Evolutionary conservation across 805 yeast genomes (phyloP).

Genomic region (Metschnikowia continentalis): DNA sequence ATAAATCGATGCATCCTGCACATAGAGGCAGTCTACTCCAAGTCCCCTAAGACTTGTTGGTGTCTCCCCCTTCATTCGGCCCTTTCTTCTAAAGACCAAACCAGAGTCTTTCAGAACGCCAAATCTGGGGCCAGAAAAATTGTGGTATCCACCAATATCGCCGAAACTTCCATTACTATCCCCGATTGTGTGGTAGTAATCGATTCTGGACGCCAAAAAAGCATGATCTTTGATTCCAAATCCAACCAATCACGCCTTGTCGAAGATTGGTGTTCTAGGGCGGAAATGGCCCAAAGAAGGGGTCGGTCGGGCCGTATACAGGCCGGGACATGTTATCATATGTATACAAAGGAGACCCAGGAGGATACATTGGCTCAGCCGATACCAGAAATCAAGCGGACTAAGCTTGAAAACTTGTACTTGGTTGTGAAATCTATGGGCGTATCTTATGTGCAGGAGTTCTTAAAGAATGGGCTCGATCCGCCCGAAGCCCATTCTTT

Average conservation of each 20-base stretch:
- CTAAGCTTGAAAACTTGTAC: slow-evolving; percentile 78
- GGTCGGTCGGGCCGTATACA: slow-evolving; percentile 98
- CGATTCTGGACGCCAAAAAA: slow-evolving; percentile 83
- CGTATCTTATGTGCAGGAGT: slow-evolving; percentile 61
- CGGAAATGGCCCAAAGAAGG: slow-evolving; percentile 85
- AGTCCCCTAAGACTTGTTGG: slow-evolving; percentile 25
- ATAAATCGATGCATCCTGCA: slow-evolving; percentile 61
- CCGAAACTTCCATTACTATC: slow-evolving; percentile 95
- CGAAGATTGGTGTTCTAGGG: slow-evolving; percentile 85
- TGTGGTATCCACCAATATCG: slow-evolving; percentile 88
- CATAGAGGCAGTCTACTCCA: slow-evolving; percentile 17
- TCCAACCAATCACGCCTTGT: slow-evolving; percentile 65
- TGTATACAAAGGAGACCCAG: slow-evolving; percentile 62
- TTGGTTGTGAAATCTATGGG: slow-evolving; percentile 89
- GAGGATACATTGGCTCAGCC: slow-evolving; percentile 65
- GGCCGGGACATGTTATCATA: slow-evolving; percentile 74
- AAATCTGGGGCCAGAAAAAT: slow-evolving; percentile 61
- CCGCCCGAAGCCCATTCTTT: slow-evolving; percentile 61
- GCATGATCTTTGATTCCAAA: slow-evolving; percentile 63
- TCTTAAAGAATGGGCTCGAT: slow-evolving; percentile 73
- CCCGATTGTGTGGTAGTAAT: slow-evolving; percentile 92
- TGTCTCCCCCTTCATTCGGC: slow-evolving; percentile 88
- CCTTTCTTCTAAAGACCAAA: slow-evolving; percentile 75
- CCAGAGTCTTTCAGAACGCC: slow-evolving; percentile 60
- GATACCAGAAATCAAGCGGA: slow-evolving; percentile 82